phyloP scores from a whole-genome alignment of 1,284 basidiomycete species.

The Irpex sp. region DNA sequence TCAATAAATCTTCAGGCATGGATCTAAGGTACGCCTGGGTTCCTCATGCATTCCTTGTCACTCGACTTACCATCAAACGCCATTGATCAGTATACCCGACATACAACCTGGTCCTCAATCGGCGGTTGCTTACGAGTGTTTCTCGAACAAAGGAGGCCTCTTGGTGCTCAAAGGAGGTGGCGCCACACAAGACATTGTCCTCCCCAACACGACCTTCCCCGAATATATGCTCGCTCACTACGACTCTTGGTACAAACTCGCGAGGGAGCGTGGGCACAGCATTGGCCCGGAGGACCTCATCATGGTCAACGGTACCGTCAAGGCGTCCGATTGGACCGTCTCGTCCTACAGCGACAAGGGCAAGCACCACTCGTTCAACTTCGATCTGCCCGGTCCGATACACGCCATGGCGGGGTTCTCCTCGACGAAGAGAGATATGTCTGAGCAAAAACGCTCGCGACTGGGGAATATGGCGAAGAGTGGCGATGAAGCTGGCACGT shows the following conservation, averaged over 20 bases:
- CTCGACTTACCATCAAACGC: too few relatives aligned
- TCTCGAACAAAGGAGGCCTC: not conserved
- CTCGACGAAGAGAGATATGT: not conserved
- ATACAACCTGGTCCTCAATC: not conserved
- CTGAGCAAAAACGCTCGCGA: not conserved
- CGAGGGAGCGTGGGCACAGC: not conserved
- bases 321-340: slow-evolving; percentile 12
- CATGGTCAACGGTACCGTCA: slow-evolving; percentile 9
- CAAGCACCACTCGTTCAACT: not conserved
- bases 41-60: not conserved
- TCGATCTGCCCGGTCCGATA: not conserved
- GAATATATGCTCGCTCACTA: slow-evolving; percentile 7
- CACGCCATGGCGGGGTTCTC: not conserved
- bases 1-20: not conserved
- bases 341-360: not conserved
- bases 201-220: not conserved
- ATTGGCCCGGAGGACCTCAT: slow-evolving; percentile 7
- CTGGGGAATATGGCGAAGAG: not conserved
- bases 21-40: not conserved
- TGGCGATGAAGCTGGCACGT: not conserved
- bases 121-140: not conserved
- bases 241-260: slow-evolving; percentile 8
- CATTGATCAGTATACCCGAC: not conserved
- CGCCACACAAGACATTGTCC: not conserved
- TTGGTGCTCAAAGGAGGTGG: slow-evolving; percentile 1